A percentile compares a stretch with the other conserved stretches of the same genome.
phyloP scores from a whole-genome alignment of 2,329 filamentous ascomycete genomes.

The Fusarium longipes region DNA sequence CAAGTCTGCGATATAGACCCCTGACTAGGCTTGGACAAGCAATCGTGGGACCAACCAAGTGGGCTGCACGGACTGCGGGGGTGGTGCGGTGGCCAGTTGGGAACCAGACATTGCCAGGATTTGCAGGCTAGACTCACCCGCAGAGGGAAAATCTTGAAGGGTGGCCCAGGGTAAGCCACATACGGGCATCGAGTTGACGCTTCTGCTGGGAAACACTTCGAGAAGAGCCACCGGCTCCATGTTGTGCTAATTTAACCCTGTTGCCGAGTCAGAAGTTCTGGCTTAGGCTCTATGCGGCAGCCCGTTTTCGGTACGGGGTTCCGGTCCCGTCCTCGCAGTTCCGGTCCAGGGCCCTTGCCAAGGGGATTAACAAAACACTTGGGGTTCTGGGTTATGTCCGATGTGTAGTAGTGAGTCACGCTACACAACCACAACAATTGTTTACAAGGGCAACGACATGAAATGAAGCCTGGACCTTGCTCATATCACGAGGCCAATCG shows the following conservation, averaged over 20 bases:
- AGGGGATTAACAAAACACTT: constrained; percentile 18
- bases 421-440: constrained; percentile 13
- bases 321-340: constrained; percentile 28
- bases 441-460: constrained; percentile 8
- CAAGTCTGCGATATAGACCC: constrained; percentile 42
- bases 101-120: constrained; percentile 18
- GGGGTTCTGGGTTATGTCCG: constrained; percentile 16
- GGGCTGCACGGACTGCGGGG: constrained; percentile 41
- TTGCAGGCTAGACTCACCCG: constrained; percentile 33
- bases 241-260: constrained; percentile 44
- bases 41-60: constrained; percentile 40
- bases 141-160: constrained; percentile 42
- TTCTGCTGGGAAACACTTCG: constrained; percentile 37
- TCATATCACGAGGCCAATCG: constrained; percentile 7
- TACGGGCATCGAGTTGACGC: constrained; percentile 35
- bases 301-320: constrained; percentile 34
- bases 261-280: constrained; percentile 43
- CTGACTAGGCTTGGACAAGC: constrained; percentile 46
- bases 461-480: constrained; percentile 16
- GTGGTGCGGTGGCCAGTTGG: constrained; percentile 44
- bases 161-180: constrained; percentile 41
- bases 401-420: constrained; percentile 33
- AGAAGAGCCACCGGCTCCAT: constrained; percentile 34
- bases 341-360: constrained; percentile 23
- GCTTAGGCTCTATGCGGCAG: constrained; percentile 37